phyloP scores from a whole-genome alignment of 2,329 filamentous ascomycete genomes.

The Ilyonectria robusta region DNA sequence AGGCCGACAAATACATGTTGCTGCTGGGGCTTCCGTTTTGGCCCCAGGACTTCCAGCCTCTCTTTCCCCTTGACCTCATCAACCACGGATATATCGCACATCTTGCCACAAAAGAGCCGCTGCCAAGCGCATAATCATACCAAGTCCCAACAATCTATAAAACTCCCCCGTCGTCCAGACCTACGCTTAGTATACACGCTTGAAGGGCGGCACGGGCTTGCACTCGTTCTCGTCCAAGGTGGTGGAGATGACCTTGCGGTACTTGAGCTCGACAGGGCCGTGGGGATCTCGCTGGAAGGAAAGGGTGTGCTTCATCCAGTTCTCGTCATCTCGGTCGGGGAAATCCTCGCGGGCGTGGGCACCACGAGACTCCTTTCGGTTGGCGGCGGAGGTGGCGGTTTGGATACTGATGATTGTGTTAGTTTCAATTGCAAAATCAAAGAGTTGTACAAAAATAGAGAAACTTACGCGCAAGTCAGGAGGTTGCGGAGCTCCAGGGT shows the following conservation, averaged over 20 bases:
- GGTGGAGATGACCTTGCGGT: slow-evolving; percentile 84
- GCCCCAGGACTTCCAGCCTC: slow-evolving; percentile 20
- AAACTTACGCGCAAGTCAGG: slow-evolving; percentile 93
- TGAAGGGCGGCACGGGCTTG: slow-evolving; percentile 96
- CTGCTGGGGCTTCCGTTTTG: slow-evolving; percentile 18
- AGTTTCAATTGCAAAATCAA: slow-evolving; percentile 10
- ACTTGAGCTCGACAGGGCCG: slow-evolving; percentile 86
- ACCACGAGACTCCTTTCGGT: slow-evolving; percentile 96
- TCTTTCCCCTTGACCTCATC: slow-evolving; percentile 13
- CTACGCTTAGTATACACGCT: slow-evolving; percentile 82
- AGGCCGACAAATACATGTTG: slow-evolving; percentile 32
- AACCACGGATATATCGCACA: slow-evolving; percentile 48
- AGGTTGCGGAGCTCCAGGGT: slow-evolving; percentile 96
- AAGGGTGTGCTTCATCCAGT: slow-evolving; percentile 99
- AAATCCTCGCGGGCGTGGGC: slow-evolving; percentile 97
- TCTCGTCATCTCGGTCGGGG: slow-evolving; percentile 93
- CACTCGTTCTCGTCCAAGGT: slow-evolving; percentile 97
- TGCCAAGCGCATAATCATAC: slow-evolving; percentile 44
- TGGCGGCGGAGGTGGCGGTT: slow-evolving; percentile 91
- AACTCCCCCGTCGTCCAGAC: slow-evolving; percentile 37
- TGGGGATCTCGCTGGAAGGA: slow-evolving; percentile 96
- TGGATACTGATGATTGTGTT: slow-evolving; percentile 72
- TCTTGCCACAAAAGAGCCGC: slow-evolving; percentile 48
- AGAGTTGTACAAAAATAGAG: not conserved
- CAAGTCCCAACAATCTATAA: slow-evolving; percentile 47